These are phyloP conservation scores for Silene conica DNA, from an alignment of 148 eudicot genomes.

Conservation along the genomic window DNA sequence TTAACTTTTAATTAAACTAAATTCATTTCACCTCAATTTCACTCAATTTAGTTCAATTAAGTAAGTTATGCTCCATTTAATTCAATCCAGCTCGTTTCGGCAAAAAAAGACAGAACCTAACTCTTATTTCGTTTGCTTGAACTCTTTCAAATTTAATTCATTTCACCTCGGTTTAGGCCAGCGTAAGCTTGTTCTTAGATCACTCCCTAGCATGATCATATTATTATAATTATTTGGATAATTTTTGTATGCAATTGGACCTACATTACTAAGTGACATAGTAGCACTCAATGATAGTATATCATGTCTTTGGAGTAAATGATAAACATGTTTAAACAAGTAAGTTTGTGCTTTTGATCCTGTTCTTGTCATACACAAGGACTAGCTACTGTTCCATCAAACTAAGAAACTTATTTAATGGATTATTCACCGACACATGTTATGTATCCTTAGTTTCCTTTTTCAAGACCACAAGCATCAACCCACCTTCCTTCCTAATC, in stretches of 20 bases:
- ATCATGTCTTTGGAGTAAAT: not conserved
- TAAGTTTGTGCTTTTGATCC: not conserved
- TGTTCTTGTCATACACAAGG: not conserved
- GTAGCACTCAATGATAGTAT: not conserved
- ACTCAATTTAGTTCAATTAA: no score
- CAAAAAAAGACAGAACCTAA: no score
- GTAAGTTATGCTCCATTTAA: no score
- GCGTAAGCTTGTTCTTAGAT: not conserved
- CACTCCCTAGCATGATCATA: not conserved
- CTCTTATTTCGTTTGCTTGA: no score
- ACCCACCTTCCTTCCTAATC: constrained; percentile 1
- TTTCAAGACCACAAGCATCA: not conserved
- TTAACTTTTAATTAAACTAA: no score
- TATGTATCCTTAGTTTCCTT: no score
- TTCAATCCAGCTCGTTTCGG: no score
- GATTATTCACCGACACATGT: not conserved
- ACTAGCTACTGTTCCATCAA: not conserved
- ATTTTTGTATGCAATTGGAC: not conserved
- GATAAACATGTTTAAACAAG: not conserved
- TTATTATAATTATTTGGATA: not conserved
- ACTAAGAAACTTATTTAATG: not conserved
- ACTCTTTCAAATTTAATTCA: no score
- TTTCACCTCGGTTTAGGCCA: no score
- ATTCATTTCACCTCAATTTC: no score
- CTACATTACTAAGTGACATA: no score